Conservation (phyloP, 139 green algal species). For the Pleodorina starrii region DNA sequence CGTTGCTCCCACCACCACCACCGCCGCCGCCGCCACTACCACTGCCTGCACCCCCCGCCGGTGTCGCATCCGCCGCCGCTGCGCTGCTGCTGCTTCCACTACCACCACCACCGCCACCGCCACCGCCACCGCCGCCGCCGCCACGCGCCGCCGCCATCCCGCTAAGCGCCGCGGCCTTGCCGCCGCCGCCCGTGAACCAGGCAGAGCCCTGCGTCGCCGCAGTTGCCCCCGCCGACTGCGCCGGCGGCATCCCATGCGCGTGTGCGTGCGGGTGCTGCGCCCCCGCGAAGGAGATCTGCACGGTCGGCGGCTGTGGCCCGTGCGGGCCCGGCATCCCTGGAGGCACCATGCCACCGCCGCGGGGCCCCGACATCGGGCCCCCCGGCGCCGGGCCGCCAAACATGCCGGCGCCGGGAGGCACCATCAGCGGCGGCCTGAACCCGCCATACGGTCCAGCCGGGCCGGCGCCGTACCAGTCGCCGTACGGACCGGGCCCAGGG, state of each 20-base stretch:
- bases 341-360: not conserved
- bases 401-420: not conserved
- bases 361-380: not conserved
- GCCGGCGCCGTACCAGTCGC: constrained; percentile 11
- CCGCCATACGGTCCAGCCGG: not conserved
- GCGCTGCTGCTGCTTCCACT: not conserved
- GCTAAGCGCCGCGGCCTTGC: constrained; percentile 30
- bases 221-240: not conserved
- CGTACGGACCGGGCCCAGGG: not conserved
- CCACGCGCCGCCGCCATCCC: not conserved
- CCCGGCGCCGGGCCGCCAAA: not conserved
- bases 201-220: constrained; percentile 4
- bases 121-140: not conserved
- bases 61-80: not conserved
- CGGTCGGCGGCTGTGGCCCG: not conserved
- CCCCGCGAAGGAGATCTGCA: not conserved
- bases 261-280: not conserved
- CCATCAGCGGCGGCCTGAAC: not conserved
- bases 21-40: not conserved
- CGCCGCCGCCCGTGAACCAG: constrained; percentile 26
- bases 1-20: not conserved
- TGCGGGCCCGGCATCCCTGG: not conserved
- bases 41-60: not conserved
- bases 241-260: not conserved
- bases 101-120: too few relatives aligned